Base-by-base conservation (phyloP, 306 rosid genomes). In the Comarum palustre region DNA sequence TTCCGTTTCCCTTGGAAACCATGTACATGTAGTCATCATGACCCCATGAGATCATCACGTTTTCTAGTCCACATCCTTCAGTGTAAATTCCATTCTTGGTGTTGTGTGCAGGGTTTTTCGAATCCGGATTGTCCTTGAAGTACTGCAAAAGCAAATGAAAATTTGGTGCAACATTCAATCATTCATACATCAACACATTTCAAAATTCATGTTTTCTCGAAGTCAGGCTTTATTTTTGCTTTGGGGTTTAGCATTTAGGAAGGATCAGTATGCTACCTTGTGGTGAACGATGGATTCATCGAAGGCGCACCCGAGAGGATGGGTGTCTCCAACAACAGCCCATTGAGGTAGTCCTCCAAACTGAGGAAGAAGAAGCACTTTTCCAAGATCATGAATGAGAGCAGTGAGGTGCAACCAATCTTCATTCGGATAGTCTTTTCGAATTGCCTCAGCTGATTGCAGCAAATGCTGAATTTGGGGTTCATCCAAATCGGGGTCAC, bases 11-110 rank as follows among this genome's bases (percentile, higher is more conserved):
- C 8, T 62, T 34, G 45, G 67, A 43, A 43, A 62, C 67, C 27
- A 62, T 3, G 67, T 34, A 62, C 67, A 62, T 62, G 15, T 62
- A 62, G 25, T 62, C 45, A 5, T 62, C 67, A 32, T 62, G 67
- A 8, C 67, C 67, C 67, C 67, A 62, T 1, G 67, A 62, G 25
- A 62, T 62, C 66, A 32, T 2, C 1, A 16, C 66, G 8, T 61
- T 62, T 15, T 62, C 11, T 14, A 62, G 67, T 20, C 45, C 67
- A 32, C n/a, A 61, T 61, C 24, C 66, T 7, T 61, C 43, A 0
- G 42, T 25, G 2, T 32, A 61, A 34, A 34, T 19, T 7, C 45
- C 67, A 17, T 62, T 17, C 25, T 8, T 62, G 45, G 45, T 62
- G 67, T 62, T 32, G 67, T 31, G 32, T 13, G 29, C n/a, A n/a